Conservation (phyloP, 163 green algal genomes). For the Scenedesmus sp. region DNA sequence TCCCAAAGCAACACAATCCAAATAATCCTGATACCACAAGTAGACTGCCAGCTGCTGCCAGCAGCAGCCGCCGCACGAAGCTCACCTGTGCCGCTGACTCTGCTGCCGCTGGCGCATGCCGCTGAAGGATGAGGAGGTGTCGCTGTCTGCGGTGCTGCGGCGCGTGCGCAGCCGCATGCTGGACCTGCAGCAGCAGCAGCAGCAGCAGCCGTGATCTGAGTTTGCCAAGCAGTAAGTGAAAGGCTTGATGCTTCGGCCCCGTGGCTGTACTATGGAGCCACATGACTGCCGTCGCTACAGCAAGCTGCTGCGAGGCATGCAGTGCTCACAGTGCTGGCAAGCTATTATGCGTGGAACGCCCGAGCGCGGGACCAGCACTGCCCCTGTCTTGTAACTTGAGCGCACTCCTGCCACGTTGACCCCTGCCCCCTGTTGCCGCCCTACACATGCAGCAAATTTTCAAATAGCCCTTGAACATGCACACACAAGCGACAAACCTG, state of each 20-base stretch:
- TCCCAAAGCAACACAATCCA: not conserved
- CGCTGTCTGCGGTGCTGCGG: slow-evolving; percentile 39
- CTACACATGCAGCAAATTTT: not conserved
- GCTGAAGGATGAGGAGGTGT: slow-evolving; percentile 12
- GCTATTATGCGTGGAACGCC: too few relatives aligned
- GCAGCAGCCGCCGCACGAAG: not conserved
- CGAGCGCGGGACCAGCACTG: too few relatives aligned
- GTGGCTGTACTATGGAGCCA: too few relatives aligned
- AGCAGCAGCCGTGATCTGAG: not conserved
- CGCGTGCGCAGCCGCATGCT: slow-evolving; percentile 48
- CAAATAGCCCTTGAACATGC: too few relatives aligned
- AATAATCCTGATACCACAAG: not conserved
- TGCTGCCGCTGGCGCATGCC: slow-evolving; percentile 32
- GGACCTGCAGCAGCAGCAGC: slow-evolving; percentile 22
- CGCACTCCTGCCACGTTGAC: too few relatives aligned
- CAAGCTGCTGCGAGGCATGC: too few relatives aligned
- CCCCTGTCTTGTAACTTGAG: too few relatives aligned
- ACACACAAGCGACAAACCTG: not conserved
- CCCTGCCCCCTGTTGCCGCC: too few relatives aligned
- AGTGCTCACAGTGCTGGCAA: too few relatives aligned
- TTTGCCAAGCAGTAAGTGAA: not conserved
- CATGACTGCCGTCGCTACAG: too few relatives aligned
- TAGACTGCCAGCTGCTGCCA: not conserved
- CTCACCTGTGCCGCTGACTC: not conserved
- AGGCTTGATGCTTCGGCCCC: not conserved